Conservation (phyloP, 306 rosid genomes). For the Prunus dulcis region DNA sequence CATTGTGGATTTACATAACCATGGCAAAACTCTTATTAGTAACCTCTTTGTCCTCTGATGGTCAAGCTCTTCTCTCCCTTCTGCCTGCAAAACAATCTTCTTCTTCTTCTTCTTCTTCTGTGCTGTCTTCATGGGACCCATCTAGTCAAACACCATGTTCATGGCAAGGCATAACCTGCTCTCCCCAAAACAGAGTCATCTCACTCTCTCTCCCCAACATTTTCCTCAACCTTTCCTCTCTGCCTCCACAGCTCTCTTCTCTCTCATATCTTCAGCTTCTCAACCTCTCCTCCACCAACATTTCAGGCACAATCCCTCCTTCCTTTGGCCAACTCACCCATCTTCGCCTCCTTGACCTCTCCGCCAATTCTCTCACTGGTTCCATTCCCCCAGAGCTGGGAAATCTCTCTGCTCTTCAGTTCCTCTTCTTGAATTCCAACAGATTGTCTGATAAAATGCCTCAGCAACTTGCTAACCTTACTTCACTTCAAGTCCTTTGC, state of each 20-base stretch:
- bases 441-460: slow-evolving; percentile 63
- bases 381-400: slow-evolving; percentile 76
- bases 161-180: slow-evolving; percentile 85
- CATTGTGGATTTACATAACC: slow-evolving; percentile 30
- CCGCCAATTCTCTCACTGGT: slow-evolving; percentile 77
- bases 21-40: slow-evolving; percentile 29
- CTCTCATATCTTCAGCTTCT: slow-evolving; percentile 85
- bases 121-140: slow-evolving; percentile 82
- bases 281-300: slow-evolving; percentile 83
- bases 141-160: slow-evolving; percentile 82
- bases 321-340: slow-evolving; percentile 66
- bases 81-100: slow-evolving; percentile 42
- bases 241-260: slow-evolving; percentile 71
- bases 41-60: slow-evolving; percentile 73
- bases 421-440: slow-evolving; percentile 76
- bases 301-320: slow-evolving; percentile 78
- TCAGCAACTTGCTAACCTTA: slow-evolving; percentile 55
- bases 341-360: slow-evolving; percentile 83
- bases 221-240: slow-evolving; percentile 68
- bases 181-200: slow-evolving; percentile 83
- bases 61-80: slow-evolving; percentile 81
- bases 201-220: slow-evolving; percentile 72
- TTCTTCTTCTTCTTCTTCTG: slow-evolving; percentile 56
- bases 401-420: slow-evolving; percentile 62
- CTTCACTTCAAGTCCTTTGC: slow-evolving; percentile 68